Base-by-base conservation (phyloP, 2,329 filamentous ascomycete genomes). In the Arthrobotrys sinensis region DNA sequence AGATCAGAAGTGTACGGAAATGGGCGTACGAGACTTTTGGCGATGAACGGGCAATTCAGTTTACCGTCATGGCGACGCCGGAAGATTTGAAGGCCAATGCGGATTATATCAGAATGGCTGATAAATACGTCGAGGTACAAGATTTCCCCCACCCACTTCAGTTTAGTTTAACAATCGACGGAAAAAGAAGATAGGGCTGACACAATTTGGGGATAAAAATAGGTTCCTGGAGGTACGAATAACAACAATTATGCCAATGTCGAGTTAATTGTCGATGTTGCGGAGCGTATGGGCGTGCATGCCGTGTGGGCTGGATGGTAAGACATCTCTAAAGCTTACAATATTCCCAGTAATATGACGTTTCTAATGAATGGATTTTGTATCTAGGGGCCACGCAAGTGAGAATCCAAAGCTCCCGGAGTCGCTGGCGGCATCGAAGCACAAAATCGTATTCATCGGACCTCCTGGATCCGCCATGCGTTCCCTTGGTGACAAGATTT, bases 171-270 rank as follows among this genome's bases (percentile, higher is more conserved):
- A 16, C 24, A 28, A 46, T 67, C 70, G 62, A 40, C 40, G 10
- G 38, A 45, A 21, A 34, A 21, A 34, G 7, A 38, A 38, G 12
- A 60, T 36, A 14, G 57, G 57, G 64, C 36, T 78, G 32, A 50
- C 16, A 50, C 16, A 28, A 48, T 19, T 36, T n/a, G n/a, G 34
- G 48, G 6, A 28, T 69, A 43, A 28, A 69, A 80, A 79, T 82
- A 89, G 88, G 95, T 99, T 79, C 96, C 96, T 38, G 96, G 96
- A 83, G 96, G 96, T 84, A 99, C 96, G 80, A 99, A 99, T 88
- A 99, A 99, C 89, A 97, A 99, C 91, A 99, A 99, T 86, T 99
- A 99, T 86, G 96, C 96, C 86, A 99, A 99, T 85, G 96, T 99
- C 78, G 96, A 99, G 87, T 89, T 99, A 84, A 99, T 99, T 85